Evolutionary conservation across 805 yeast genomes (phyloP).

Genomic region (Yamadazyma endophytica): DNA sequence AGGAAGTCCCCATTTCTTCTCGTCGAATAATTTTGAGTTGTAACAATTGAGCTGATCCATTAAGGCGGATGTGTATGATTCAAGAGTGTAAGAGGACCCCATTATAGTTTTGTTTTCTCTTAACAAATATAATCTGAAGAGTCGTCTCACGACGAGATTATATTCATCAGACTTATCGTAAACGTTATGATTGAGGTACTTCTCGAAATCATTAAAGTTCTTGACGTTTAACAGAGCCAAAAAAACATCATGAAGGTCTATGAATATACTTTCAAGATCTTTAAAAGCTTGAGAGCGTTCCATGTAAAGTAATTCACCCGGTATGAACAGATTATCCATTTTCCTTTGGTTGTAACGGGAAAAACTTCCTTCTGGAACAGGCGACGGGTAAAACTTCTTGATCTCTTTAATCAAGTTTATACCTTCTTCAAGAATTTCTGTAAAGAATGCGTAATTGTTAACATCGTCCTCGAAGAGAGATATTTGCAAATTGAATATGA

Average conservation of each 20-base stretch:
- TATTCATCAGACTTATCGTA: slow-evolving; percentile 15
- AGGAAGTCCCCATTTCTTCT: slow-evolving; percentile 10
- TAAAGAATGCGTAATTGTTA: slow-evolving; percentile 6
- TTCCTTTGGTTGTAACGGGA: slow-evolving; percentile 35
- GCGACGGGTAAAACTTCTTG: slow-evolving; percentile 1
- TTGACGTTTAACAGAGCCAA: slow-evolving; percentile 13
- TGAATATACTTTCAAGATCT: slow-evolving; percentile 16
- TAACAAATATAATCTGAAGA: slow-evolving; percentile 57
- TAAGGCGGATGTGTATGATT: slow-evolving; percentile 24
- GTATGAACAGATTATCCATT: slow-evolving; percentile 33
- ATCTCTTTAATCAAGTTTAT: slow-evolving; percentile 5
- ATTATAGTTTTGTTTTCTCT: slow-evolving; percentile 59
- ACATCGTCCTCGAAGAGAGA: slow-evolving; percentile 5
- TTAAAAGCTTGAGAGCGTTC: slow-evolving; percentile 17
- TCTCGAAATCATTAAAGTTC: slow-evolving; percentile 20
- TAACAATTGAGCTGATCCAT: slow-evolving; percentile 34
- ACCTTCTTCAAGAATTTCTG: slow-evolving; percentile 16
- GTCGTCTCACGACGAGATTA: slow-evolving; percentile 55
- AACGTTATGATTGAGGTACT: slow-evolving; percentile 25
- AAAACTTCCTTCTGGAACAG: slow-evolving; percentile 21
- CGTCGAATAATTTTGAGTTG: slow-evolving; percentile 8
- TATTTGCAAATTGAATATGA: slow-evolving; percentile 5
- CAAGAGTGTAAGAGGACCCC: slow-evolving; percentile 39
- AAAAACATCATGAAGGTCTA: slow-evolving; percentile 16
- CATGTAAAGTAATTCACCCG: slow-evolving; percentile 25